These are phyloP conservation scores for Debaryomyces udenii DNA, from an alignment of 1,139 yeast species.

Conservation along the genomic window DNA sequence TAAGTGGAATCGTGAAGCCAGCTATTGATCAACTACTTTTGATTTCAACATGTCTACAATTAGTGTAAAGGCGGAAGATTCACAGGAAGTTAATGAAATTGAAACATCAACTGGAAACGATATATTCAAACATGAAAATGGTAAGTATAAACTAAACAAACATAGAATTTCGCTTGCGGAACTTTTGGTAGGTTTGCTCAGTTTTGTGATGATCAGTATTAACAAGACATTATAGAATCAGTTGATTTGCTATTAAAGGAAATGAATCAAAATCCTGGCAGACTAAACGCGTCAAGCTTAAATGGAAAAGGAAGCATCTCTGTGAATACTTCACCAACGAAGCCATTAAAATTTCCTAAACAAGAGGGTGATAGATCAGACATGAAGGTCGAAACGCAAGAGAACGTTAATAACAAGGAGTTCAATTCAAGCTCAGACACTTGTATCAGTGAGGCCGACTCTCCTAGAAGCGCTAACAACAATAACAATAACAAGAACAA, in stretches of 20 bases:
- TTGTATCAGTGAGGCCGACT: slow-evolving; percentile 37
- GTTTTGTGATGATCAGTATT: slow-evolving; percentile 5
- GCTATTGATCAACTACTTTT: slow-evolving; percentile 1
- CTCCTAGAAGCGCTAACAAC: slow-evolving; percentile 14
- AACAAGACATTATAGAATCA: slow-evolving; percentile 21
- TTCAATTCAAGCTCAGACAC: slow-evolving; percentile 50
- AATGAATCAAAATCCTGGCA: slow-evolving; percentile 23
- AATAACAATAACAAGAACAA: slow-evolving; percentile 10
- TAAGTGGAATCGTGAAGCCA: not conserved
- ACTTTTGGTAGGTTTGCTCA: slow-evolving; percentile 2
- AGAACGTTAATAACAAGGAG: slow-evolving; percentile 21
- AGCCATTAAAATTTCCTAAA: slow-evolving; percentile 36
- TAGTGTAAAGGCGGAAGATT: slow-evolving; percentile 1
- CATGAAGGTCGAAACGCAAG: not conserved
- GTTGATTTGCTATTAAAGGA: slow-evolving; percentile 32
- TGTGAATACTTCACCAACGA: slow-evolving; percentile 35
- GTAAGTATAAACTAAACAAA: slow-evolving; percentile 21
- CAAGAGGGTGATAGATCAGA: slow-evolving; percentile 10
- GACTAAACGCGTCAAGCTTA: slow-evolving; percentile 10
- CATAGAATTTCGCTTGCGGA: no score
- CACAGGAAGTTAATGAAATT: not conserved
- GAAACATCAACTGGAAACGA: slow-evolving; percentile 13
- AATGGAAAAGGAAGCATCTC: slow-evolving; percentile 15
- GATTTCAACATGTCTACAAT: not conserved
- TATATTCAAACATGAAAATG: slow-evolving; percentile 32